Base-by-base conservation (phyloP, 2,329 filamentous ascomycete genomes). In the Teratosphaeria gauchensis region DNA sequence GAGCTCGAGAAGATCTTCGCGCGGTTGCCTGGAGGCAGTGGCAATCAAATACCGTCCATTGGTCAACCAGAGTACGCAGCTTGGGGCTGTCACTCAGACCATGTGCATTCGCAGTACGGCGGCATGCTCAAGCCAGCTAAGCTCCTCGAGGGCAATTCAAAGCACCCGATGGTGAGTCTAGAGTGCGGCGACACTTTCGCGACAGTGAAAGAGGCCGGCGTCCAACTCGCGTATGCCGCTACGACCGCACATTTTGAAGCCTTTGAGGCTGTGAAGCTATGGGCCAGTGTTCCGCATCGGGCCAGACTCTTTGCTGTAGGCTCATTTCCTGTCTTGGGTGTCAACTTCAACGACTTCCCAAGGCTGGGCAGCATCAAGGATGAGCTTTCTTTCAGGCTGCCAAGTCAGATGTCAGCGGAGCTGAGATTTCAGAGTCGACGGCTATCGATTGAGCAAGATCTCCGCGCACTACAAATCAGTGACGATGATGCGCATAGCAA, bases 81-180 rank as follows among this genome's bases (percentile, higher is more conserved):
- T 12, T 62, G 60, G 33, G 51, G 51, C 53, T 12, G 30, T 14
- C 28, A 56, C n/a, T 30, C 33, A 8, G n/a, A 42, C 30, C n/a
- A 48, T 32, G n/a, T 56, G 16, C 30, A 35, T 19, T 33, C 19
- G 51, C 42, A 48, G n/a, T 48, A 21, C 9, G 42, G 42, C 7
- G 51, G 53, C 38, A 54, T 57, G 53, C 48, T 35, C 21, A 56
- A 51, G 24, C 55, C 33, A 9, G 16, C 42, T n/a, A 21, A 48
- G n/a, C 53, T 59, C 6, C 35, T 59, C 14, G 7, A 11, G 9
- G 33, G 32, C 16, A 16, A 11, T 16, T 35, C 31, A 5, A 53
- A 55, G 53, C 56, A 48, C 52, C 58, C 61, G 12, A 62, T 62
- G 63, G 60, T 62, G 3, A 46, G 54, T 9, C 53, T 65, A 11